Percentiles rank a stretch among this genome's conserved stretches.
Evolutionary conservation across 1,139 yeast genomes (phyloP).

Genomic region (Taphrina confusa): DNA sequence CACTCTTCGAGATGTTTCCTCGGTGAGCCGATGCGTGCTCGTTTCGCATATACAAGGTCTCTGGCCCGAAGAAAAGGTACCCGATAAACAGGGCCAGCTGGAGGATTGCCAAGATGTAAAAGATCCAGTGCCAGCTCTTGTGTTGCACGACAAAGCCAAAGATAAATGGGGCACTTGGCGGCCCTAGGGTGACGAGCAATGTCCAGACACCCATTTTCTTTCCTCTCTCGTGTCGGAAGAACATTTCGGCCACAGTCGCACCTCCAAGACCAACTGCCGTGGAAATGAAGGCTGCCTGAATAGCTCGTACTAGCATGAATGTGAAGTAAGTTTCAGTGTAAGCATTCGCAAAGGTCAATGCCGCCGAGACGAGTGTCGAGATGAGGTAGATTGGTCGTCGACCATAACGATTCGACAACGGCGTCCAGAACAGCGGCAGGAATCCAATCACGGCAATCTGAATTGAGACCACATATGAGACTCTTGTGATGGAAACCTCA

Average conservation of each 20-base stretch:
- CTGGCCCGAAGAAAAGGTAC: slow-evolving; percentile 34
- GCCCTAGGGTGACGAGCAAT: slow-evolving; percentile 39
- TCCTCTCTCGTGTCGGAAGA: slow-evolving; percentile 40
- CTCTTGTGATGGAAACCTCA: slow-evolving; percentile 36
- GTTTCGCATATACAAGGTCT: slow-evolving; percentile 39
- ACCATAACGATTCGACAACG: slow-evolving; percentile 39
- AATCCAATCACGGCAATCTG: slow-evolving; percentile 40
- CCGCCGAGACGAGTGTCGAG: slow-evolving; percentile 35
- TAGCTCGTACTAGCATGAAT: slow-evolving; percentile 30
- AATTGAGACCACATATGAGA: slow-evolving; percentile 40
- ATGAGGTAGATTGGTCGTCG: slow-evolving; percentile 39
- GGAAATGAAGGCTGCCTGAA: slow-evolving; percentile 38
- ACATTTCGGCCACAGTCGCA: slow-evolving; percentile 40
- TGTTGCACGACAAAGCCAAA: slow-evolving; percentile 41
- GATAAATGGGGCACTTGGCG: slow-evolving; percentile 40
- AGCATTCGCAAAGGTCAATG: slow-evolving; percentile 40
- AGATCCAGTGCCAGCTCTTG: slow-evolving; percentile 39
- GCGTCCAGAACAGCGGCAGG: slow-evolving; percentile 40
- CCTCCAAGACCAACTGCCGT: slow-evolving; percentile 40
- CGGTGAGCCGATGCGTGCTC: neutral
- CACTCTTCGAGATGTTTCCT: neutral
- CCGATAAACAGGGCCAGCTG: slow-evolving; percentile 36
- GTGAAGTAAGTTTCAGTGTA: slow-evolving; percentile 40
- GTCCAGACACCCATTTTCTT: slow-evolving; percentile 41
- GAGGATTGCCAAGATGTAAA: slow-evolving; percentile 38